phyloP scores from a whole-genome alignment of 1,139 yeast species.

The Protomyces inouyei region DNA sequence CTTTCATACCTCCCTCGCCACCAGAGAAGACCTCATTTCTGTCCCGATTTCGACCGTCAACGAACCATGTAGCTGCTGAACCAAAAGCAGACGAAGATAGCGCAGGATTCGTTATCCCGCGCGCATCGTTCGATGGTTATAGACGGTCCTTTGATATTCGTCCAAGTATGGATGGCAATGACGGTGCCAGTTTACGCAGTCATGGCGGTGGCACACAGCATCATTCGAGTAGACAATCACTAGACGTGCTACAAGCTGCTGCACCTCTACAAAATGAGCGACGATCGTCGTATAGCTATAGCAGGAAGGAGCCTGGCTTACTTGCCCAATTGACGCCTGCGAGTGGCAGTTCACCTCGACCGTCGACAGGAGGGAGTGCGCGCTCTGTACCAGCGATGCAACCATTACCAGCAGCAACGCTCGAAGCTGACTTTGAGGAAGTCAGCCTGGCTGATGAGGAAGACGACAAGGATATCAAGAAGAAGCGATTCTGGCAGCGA shows the following conservation, averaged over 20 bases:
- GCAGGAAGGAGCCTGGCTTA: not conserved
- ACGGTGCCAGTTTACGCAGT: not conserved
- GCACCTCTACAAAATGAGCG: not conserved
- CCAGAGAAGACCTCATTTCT: slow-evolving; percentile 24
- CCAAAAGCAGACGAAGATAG: slow-evolving; percentile 9
- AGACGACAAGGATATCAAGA: not conserved
- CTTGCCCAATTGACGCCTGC: not conserved
- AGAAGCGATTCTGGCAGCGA: slow-evolving; percentile 24
- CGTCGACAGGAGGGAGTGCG: not conserved
- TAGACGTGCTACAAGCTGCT: slow-evolving; percentile 9
- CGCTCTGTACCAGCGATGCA: slow-evolving; percentile 1
- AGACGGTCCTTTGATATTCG: slow-evolving; percentile 25
- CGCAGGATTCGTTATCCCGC: slow-evolving; percentile 35
- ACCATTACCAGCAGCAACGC: not conserved
- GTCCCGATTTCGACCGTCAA: slow-evolving; percentile 3
- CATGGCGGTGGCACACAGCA: not conserved
- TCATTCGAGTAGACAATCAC: slow-evolving; percentile 16
- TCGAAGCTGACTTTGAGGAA: slow-evolving; percentile 14
- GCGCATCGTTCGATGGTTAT: slow-evolving; percentile 27
- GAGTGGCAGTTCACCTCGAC: not conserved
- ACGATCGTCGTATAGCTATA: not conserved
- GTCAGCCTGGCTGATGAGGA: slow-evolving; percentile 16
- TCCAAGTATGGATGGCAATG: slow-evolving; percentile 21
- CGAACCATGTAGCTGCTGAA: not conserved
- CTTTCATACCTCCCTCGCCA: slow-evolving; percentile 22